phyloP scores from a whole-genome alignment of 2,329 filamentous ascomycete genomes.

The Emydomyces testavorans region DNA sequence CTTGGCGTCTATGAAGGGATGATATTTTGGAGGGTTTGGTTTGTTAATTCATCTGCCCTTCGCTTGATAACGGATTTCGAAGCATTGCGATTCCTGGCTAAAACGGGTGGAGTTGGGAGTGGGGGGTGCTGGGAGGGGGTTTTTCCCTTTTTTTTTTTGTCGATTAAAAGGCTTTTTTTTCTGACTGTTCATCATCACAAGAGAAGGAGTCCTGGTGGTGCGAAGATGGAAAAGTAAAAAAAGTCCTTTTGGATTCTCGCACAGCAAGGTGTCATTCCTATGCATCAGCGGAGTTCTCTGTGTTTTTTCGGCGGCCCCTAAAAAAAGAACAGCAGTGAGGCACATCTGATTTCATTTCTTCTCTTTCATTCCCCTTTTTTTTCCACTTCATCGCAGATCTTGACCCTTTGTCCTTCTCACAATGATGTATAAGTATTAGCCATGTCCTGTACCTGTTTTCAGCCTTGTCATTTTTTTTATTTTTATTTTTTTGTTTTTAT shows the following conservation, averaged over 20 bases:
- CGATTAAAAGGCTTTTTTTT: not conserved
- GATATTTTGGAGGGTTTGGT: not conserved
- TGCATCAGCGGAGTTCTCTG: conserved; percentile 6
- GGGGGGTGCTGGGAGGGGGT: no score
- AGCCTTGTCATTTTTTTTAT: not conserved
- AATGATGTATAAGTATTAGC: conserved; percentile 3
- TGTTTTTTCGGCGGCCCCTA: not conserved
- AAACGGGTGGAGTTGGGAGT: not conserved
- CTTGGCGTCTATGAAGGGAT: conserved; percentile 72
- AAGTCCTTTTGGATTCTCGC: not conserved
- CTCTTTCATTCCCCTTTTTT: no score
- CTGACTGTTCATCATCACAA: not conserved
- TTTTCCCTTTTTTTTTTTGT: not conserved
- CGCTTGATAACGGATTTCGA: not conserved
- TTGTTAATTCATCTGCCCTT: not conserved
- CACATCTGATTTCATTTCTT: not conserved
- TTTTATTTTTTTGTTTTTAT: not conserved
- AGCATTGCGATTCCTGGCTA: not conserved
- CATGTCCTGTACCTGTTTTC: no score
- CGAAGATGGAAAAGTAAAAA: not conserved
- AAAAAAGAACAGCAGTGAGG: not conserved
- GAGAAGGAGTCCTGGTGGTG: not conserved
- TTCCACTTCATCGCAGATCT: no score
- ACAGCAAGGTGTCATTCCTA: not conserved
- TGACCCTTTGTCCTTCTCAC: not conserved